These are phyloP conservation scores for Beauveria sp. DNA, from an alignment of 2,329 filamentous ascomycete species.

Conservation along the genomic window DNA sequence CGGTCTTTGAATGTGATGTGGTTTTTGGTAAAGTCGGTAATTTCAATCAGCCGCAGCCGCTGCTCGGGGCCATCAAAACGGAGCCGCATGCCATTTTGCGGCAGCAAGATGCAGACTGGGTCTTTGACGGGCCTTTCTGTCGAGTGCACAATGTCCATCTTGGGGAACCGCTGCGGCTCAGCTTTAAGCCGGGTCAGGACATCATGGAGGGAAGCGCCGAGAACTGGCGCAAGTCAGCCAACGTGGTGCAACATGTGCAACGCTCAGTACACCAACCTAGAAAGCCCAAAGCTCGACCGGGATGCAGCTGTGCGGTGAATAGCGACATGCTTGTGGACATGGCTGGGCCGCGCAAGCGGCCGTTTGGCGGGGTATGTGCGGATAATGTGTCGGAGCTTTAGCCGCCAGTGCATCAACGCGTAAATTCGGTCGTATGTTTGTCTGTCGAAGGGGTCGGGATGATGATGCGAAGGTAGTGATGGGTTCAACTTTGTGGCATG, in stretches of 20 bases:
- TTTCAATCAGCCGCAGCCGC: constrained; percentile 80
- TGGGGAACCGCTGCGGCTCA: constrained; percentile 73
- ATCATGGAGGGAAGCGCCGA: constrained; percentile 88
- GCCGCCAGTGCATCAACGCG: background rate
- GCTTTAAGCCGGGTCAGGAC: constrained; percentile 81
- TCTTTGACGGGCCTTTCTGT: constrained; percentile 64
- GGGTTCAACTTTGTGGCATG: background rate
- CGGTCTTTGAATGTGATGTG: constrained; percentile 72
- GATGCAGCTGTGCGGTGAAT: constrained; percentile 56
- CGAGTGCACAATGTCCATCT: constrained; percentile 76
- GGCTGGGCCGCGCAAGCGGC: background rate
- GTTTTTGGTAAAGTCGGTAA: constrained; percentile 81
- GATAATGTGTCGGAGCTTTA: background rate
- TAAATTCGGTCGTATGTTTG: background rate
- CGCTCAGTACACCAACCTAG: constrained; percentile 29
- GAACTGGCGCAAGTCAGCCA: constrained; percentile 42
- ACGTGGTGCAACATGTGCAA: background rate
- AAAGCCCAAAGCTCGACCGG: constrained; percentile 59
- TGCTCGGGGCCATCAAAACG: constrained; percentile 94
- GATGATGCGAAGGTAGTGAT: background rate
- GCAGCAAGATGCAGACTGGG: constrained; percentile 68
- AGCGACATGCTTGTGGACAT: constrained; percentile 32
- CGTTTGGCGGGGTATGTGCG: background rate
- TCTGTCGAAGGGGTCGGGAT: background rate
- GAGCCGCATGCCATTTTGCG: constrained; percentile 78